Percentiles rank a stretch among this genome's conserved stretches.
phyloP scores from a whole-genome alignment of 1,284 basidiomycete species.

The Stygiomarasmius scandens region DNA sequence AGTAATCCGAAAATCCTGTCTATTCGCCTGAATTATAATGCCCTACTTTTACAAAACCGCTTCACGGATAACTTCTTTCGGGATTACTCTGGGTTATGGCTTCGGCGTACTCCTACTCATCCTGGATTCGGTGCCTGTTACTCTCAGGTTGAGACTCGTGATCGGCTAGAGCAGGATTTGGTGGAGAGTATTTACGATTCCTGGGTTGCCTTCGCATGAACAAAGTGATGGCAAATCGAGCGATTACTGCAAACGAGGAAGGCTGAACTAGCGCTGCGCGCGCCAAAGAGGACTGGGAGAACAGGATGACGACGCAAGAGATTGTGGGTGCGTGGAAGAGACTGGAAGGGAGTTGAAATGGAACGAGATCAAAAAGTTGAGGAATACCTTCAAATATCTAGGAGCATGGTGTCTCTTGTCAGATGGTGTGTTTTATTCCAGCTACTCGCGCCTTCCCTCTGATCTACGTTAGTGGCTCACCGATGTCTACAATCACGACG shows the following conservation, averaged over 20 bases:
- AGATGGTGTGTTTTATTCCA: slow-evolving; percentile 63
- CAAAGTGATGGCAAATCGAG: slow-evolving; percentile 19
- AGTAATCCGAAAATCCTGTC: slow-evolving; percentile 9
- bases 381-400: slow-evolving; percentile 85
- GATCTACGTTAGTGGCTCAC: too few species aligned
- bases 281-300: not conserved
- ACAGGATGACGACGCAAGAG: slow-evolving; percentile 39
- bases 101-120: slow-evolving; percentile 75
- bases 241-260: slow-evolving; percentile 16
- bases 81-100: slow-evolving; percentile 82
- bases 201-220: slow-evolving; percentile 60
- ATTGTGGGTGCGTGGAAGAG: slow-evolving; percentile 67
- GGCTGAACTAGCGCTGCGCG: slow-evolving; percentile 13
- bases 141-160: slow-evolving; percentile 59
- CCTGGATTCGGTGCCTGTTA: slow-evolving; percentile 56
- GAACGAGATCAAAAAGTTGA: slow-evolving; percentile 70
- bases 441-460: too few species aligned
- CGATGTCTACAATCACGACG: too few species aligned
- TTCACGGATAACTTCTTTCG: slow-evolving; percentile 78
- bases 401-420: slow-evolving; percentile 91
- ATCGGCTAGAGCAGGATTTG: slow-evolving; percentile 82
- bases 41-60: slow-evolving; percentile 68
- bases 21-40: slow-evolving; percentile 44
- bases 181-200: slow-evolving; percentile 83
- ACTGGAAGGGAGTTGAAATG: slow-evolving; percentile 66